These are phyloP conservation scores for Trametes polyzona DNA, from an alignment of 1,284 basidiomycete genomes.

Conservation along the genomic window DNA sequence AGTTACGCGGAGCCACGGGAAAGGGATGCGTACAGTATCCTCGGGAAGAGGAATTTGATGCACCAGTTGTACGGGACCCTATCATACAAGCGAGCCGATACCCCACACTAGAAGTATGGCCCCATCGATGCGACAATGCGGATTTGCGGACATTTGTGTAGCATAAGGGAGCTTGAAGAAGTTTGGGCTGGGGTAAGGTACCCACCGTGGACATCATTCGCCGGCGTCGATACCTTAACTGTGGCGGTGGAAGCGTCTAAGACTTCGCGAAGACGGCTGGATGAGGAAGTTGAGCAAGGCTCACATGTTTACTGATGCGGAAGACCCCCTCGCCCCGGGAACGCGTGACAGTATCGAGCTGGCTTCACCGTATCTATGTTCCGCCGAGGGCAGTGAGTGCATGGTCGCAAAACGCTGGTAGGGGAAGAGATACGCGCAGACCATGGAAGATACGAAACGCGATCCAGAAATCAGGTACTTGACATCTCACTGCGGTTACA, in stretches of 20 bases:
- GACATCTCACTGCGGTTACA: slow-evolving; percentile 5
- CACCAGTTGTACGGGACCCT: slow-evolving; percentile 7
- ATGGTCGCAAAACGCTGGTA: not conserved
- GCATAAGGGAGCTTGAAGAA: not conserved
- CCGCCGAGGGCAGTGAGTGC: not conserved
- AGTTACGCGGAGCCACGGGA: slow-evolving; percentile 1
- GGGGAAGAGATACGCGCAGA: not conserved
- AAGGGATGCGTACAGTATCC: slow-evolving; percentile 4
- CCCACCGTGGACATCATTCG: not conserved
- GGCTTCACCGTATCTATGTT: not conserved
- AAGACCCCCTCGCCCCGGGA: not conserved
- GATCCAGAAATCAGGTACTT: slow-evolving; percentile 4
- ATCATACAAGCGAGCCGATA: slow-evolving; percentile 9
- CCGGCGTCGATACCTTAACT: not conserved
- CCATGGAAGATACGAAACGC: not conserved
- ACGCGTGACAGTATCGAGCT: not conserved
- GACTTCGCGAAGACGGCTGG: slow-evolving; percentile 8
- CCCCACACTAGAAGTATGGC: slow-evolving; percentile 11
- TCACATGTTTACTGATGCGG: slow-evolving; percentile 3
- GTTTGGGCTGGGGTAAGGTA: not conserved
- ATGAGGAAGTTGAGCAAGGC: slow-evolving; percentile 4
- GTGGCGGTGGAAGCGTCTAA: not conserved
- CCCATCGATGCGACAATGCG: not conserved
- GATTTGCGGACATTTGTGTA: not conserved
- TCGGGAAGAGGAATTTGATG: slow-evolving; percentile 9